Evolutionary conservation across 2,329 filamentous ascomycete genomes (phyloP), one percentile per base, ranked within the genome.

Genomic region (Diaporthe citriasiana): DNA sequence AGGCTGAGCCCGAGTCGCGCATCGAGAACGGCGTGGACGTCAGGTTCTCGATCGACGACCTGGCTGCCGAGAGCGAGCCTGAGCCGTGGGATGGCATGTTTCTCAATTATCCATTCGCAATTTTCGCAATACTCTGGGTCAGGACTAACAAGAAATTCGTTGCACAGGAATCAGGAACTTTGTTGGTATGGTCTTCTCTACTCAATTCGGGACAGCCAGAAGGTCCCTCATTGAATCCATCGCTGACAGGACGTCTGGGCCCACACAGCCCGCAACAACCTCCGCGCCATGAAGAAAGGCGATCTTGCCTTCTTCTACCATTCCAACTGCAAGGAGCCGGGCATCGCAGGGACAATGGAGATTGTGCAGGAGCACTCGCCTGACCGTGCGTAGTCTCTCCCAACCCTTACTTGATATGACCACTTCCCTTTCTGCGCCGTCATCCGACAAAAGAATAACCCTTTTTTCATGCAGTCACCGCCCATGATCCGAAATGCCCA

Each of bases 251-350:
- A 30, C 30, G 22, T 25, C 25, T 22, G 27, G 17, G 8, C 35
- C 45, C 27, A 8, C 17, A 25, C 82, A 83, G 96, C 96, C 9
- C 91, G 94, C 35, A 98, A 98, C 80, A 95, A 98, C 81, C 92
- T 99, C 84, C 91, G 94, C 40, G 90, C 91, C 12, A 99, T 99
- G 97, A 95, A 94, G 79, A 91, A 92, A 72, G 95, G 95, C 68
- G 97, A 99, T 80, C 87, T 95, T 42, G 95, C 95, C 35, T 98
- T 99, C 85, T 98, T 99, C 85, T 98, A 98, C 81, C 96, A 98
- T 83, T 97, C 94, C 60, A 97, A 97, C 79, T 97, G 94, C 84
- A 97, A 97, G 81, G 90, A 93, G 33, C 95, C 95, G 0, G 96
- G 94, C 3, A 95, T 98, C 63, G 95, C 93, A 1, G 95, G 95